Percentiles rank a stretch among this genome's conserved stretches.
These are phyloP conservation scores for Agastache rugosa DNA, from an alignment of 257 asterid genomes.

Conservation along the genomic window DNA sequence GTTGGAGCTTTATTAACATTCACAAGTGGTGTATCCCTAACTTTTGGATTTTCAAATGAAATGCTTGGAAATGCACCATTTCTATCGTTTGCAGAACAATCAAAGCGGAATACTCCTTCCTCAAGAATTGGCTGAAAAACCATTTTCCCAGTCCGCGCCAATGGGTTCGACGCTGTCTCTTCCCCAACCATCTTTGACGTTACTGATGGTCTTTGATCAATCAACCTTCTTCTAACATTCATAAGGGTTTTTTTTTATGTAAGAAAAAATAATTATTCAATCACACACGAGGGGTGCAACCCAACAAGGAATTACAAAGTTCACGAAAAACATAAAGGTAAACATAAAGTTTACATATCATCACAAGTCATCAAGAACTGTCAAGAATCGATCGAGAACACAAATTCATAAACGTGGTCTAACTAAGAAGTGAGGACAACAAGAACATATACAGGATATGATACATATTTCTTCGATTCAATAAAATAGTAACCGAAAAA, in stretches of 20 bases:
- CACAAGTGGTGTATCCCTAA: slow-evolving; percentile 73
- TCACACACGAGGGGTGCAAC: too few relatives aligned
- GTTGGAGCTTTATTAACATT: slow-evolving; percentile 52
- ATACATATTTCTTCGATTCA: slow-evolving; percentile 7
- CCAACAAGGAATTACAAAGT: too few relatives aligned
- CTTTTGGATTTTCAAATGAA: slow-evolving; percentile 64
- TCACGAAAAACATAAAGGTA: too few relatives aligned
- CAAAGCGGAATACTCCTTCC: slow-evolving; percentile 91
- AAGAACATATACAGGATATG: neutral
- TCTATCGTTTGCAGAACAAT: slow-evolving; percentile 81
- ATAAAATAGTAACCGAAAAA: slow-evolving; percentile 11
- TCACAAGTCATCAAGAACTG: slow-evolving; percentile 26
- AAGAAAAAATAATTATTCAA: too few relatives aligned
- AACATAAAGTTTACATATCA: neutral
- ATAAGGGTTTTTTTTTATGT: too few relatives aligned
- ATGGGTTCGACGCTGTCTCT: slow-evolving; percentile 39
- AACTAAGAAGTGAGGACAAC: neutral
- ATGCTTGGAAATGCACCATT: slow-evolving; percentile 79
- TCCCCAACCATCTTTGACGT: slow-evolving; percentile 67
- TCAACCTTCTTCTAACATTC: slow-evolving; percentile 40
- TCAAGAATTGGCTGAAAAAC: slow-evolving; percentile 81
- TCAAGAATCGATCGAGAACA: neutral
- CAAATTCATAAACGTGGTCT: neutral
- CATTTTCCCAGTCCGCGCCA: slow-evolving; percentile 67
- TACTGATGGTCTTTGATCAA: slow-evolving; percentile 38